Conservation (phyloP, 176 grass and related monocot species). For the Oryza coarctata region DNA sequence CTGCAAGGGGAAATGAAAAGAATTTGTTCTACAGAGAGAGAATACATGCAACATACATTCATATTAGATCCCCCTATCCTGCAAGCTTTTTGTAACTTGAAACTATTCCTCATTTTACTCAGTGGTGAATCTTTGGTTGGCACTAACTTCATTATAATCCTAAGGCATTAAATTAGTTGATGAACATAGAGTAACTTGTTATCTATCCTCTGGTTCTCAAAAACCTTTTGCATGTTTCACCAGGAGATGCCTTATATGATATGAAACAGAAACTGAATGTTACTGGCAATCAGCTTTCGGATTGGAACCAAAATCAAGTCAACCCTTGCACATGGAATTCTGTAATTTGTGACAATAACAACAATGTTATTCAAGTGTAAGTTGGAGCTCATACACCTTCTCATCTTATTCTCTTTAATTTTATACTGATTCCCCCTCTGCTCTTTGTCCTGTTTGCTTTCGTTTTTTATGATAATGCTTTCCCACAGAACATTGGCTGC, state of each 20-base stretch:
- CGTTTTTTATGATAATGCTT: neutral
- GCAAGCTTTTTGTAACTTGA: neutral
- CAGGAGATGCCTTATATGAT: conserved; percentile 57
- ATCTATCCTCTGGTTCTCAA: neutral
- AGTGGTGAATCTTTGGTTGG: neutral
- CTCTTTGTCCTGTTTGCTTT: conserved; percentile 1
- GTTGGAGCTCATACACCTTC: conserved; percentile 6
- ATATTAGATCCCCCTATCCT: neutral
- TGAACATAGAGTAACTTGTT: neutral
- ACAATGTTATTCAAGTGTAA: conserved; percentile 81
- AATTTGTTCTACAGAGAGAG: neutral
- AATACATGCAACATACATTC: neutral
- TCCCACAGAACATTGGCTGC: conserved; percentile 67
- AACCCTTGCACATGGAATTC: conserved; percentile 76
- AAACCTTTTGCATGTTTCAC: neutral
- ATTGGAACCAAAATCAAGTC: conserved; percentile 77
- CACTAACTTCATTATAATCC: neutral
- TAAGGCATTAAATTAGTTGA: neutral
- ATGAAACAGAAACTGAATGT: conserved; percentile 64
- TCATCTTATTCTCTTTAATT: neutral
- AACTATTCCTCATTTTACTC: neutral
- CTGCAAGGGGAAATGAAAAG: neutral
- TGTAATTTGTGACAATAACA: conserved; percentile 72
- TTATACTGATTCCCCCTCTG: neutral
- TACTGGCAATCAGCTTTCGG: conserved; percentile 52